Evolutionary conservation across 768 basidiomycete genomes (phyloP), one percentile per base, ranked within the genome.

Genomic region (Asterophora lycoperdoides): DNA sequence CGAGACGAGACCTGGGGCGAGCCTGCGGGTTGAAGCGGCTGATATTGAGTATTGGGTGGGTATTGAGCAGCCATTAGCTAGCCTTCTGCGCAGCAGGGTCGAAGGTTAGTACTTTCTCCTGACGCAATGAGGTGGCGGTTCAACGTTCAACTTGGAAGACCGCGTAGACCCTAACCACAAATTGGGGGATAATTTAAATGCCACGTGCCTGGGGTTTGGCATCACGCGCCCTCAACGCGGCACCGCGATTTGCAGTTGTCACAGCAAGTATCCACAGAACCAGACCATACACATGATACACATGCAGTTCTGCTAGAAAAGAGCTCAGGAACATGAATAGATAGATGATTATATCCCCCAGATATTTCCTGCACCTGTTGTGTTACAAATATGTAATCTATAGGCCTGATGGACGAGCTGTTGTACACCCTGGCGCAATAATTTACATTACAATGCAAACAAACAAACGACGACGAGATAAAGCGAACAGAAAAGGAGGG

Each of bases 1-100:
- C 84, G 72, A 15, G 84, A 68, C 3, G 74, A 67, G 13, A 55
- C 40, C 30, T 49, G 60, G 64, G 64, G 48, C 56, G 73, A 65
- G 4, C 62, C 51, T 10, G 15, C 28, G 4, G 48, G 62, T 23
- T 55, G 54, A 36, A 57, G 62, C 13, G 60, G 48, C 42, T 64
- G 65, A 13, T 60, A 57, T 43, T 44, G 61, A 17, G 57, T 41
- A 41, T 60, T 45, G 50, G 56, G 41, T 60, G 36, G 52, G 15
- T 55, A 41, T 48, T 51, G 17, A 30, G 36, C 8, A 20, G 56
- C 35, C 60, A 59, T 55, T 41, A 8, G 33, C 44, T 35, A 32
- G n/a, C 14, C 30, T 7, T 10, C 13, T 15, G 37, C 17, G 23
- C 23, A 1, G 17, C 19, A 5, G 15, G 14, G 28, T 41, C 18